Base-by-base conservation (phyloP, 306 rosid species). In the Datisca glomerata region DNA sequence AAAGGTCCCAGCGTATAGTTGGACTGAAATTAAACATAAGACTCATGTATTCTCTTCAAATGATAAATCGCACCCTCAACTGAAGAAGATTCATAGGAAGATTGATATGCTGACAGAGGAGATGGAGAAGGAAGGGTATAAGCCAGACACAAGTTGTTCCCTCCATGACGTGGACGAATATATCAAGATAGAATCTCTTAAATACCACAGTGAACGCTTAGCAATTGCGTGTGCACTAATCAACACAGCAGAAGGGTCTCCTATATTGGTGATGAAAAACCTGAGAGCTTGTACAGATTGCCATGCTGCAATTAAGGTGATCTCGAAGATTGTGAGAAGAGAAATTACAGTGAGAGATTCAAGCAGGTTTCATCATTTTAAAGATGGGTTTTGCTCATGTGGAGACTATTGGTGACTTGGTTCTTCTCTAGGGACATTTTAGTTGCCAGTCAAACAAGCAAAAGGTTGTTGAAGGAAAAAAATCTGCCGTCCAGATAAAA, bases 181-280 rank as follows among this genome's bases (percentile, higher is more conserved):
- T 49, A 55, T 61, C 41, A 83, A 70, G 54, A 47, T 67, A 14
- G 86, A 83, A 56, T 89, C 93, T 18, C 82, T 89, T 4, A 74
- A 70, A 59, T 77, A 72, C 70, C 97, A 77, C 62, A 83, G 93
- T 15, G 93, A 83, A 63, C 79, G 95, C 48, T 73, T 89, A 59
- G 93, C 95, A 25, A 89, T 89, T 61, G 95, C 93, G 5, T 89
- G 66, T 72, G 93, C 84, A 13, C 64, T 83, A 22, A 68, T 80
- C 47, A 74, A 72, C 53, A 72, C 95, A 31, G 79, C 81, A 15
- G 55, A 76, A 43, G 84, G 91, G 36, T 69, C 79, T 2, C 93
- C 93, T 7, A 65, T 79, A 50, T 55, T 83, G 56, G 81, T 89
- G 37, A 68, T 89, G 91, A 89, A 89, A 68, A 83, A 83, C 56